Evolutionary conservation across 1,284 basidiomycete genomes (phyloP).

Genomic region (Ustilago loliicola): DNA sequence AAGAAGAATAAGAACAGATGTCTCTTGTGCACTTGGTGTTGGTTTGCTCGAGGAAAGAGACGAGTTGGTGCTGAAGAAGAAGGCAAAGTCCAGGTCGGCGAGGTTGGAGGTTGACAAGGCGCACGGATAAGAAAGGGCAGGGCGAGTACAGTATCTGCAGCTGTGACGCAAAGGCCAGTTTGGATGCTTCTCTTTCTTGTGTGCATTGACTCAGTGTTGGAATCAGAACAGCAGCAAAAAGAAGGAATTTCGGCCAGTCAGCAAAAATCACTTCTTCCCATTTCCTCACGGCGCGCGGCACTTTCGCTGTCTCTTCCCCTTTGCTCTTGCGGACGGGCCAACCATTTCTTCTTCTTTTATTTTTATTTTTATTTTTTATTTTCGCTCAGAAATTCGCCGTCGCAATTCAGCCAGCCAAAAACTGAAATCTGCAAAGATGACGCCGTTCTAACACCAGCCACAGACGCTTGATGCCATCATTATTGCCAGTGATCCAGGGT

Average conservation of each 20-base stretch:
- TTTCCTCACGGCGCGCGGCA: neutral
- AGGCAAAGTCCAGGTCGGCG: too few species aligned
- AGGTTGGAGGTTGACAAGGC: neutral
- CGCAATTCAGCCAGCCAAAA: neutral
- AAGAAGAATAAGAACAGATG: neutral
- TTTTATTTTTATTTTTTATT: too few species aligned
- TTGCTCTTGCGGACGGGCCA: neutral
- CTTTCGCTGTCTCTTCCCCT: neutral
- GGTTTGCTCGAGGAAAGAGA: neutral
- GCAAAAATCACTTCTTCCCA: neutral
- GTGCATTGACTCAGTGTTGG: slow-evolving; percentile 4
- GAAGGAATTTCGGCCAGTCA: slow-evolving; percentile 4
- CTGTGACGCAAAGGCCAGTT: slow-evolving; percentile 10
- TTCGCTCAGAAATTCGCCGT: neutral
- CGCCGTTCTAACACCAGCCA: neutral
- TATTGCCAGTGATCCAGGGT: neutral
- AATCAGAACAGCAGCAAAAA: neutral
- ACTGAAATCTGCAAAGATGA: neutral
- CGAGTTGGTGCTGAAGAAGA: too few species aligned
- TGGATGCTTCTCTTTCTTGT: too few species aligned
- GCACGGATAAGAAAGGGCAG: neutral
- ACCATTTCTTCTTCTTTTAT: neutral
- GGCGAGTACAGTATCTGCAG: neutral
- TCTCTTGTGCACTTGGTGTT: neutral
- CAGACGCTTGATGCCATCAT: slow-evolving; percentile 1